A percentile compares a stretch with the other conserved stretches of the same genome.
Conservation (phyloP, 2,329 filamentous ascomycete species). For the Zymoseptoria crescenta region DNA sequence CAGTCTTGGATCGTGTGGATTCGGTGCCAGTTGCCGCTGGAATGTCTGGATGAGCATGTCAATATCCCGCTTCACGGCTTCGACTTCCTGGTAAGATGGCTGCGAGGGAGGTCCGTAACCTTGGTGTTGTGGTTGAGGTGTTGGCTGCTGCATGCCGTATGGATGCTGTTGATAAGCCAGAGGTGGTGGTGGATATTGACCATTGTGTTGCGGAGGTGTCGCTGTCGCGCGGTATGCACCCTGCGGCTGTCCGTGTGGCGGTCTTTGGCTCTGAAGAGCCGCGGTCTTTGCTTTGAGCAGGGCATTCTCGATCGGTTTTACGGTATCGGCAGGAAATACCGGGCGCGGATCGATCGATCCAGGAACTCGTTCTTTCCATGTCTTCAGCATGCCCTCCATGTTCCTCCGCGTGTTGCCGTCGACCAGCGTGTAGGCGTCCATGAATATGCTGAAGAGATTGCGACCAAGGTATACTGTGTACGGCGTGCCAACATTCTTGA, state of each 20-base stretch:
- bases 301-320: slow-evolving; percentile 86
- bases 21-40: slow-evolving; percentile 65
- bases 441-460: slow-evolving; percentile 88
- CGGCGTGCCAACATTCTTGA: slow-evolving; percentile 96
- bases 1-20: slow-evolving; percentile 66
- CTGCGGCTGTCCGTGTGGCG: slow-evolving; percentile 36
- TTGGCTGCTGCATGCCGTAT: slow-evolving; percentile 20
- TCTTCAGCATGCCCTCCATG: slow-evolving; percentile 95
- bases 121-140: slow-evolving; percentile 18
- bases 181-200: slow-evolving; percentile 34
- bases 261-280: slow-evolving; percentile 52
- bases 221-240: slow-evolving; percentile 63
- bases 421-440: slow-evolving; percentile 90
- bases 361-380: slow-evolving; percentile 94
- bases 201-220: slow-evolving; percentile 55
- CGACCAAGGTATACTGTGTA: slow-evolving; percentile 93
- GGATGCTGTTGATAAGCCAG: slow-evolving; percentile 28
- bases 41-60: slow-evolving; percentile 66
- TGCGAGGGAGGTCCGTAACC: slow-evolving; percentile 17
- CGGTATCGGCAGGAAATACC: slow-evolving; percentile 81
- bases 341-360: slow-evolving; percentile 88
- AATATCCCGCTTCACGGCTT: slow-evolving; percentile 75
- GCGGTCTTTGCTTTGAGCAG: slow-evolving; percentile 71
- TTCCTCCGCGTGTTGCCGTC: slow-evolving; percentile 75
- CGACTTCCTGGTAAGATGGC: slow-evolving; percentile 28